These are phyloP conservation scores for Salix exigua DNA, from an alignment of 345 rosid species.

Conservation along the genomic window DNA sequence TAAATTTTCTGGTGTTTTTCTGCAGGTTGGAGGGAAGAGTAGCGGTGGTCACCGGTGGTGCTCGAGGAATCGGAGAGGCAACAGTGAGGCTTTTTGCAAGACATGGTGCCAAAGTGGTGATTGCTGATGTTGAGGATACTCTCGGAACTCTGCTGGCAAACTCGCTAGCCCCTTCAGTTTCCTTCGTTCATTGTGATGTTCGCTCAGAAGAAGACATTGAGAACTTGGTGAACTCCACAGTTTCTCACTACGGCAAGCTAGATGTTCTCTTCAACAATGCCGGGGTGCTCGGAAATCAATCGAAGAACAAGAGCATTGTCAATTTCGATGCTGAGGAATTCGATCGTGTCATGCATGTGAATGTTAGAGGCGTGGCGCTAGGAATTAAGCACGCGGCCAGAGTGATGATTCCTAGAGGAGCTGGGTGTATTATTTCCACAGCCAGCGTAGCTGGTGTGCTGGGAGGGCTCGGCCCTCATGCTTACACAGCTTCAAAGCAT, in stretches of 20 bases:
- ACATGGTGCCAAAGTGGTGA: constrained; percentile 76
- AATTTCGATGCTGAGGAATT: constrained; percentile 63
- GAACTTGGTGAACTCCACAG: constrained; percentile 45
- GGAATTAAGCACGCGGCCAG: constrained; percentile 90
- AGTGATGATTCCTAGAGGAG: constrained; percentile 51
- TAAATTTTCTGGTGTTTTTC: background rate
- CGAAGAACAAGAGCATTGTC: constrained; percentile 61
- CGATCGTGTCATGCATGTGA: constrained; percentile 64
- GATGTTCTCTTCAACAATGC: constrained; percentile 82
- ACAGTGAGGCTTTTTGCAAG: constrained; percentile 54
- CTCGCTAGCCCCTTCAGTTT: constrained; percentile 41
- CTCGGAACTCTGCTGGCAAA: constrained; percentile 46
- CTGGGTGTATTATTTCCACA: constrained; percentile 64
- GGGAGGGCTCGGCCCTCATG: constrained; percentile 88
- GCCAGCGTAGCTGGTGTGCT: constrained; percentile 80
- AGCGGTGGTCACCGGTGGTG: constrained; percentile 78
- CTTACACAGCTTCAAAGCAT: constrained; percentile 83
- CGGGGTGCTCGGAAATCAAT: constrained; percentile 67
- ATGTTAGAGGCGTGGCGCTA: constrained; percentile 56
- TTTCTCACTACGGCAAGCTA: constrained; percentile 46
- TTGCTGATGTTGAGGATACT: constrained; percentile 64
- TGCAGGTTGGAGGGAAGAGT: constrained; percentile 77
- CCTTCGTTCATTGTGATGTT: constrained; percentile 68
- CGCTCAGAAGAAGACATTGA: constrained; percentile 58
- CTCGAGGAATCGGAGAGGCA: constrained; percentile 78